phyloP scores from a whole-genome alignment of 768 basidiomycete species.

The Suillus ampliporus region DNA sequence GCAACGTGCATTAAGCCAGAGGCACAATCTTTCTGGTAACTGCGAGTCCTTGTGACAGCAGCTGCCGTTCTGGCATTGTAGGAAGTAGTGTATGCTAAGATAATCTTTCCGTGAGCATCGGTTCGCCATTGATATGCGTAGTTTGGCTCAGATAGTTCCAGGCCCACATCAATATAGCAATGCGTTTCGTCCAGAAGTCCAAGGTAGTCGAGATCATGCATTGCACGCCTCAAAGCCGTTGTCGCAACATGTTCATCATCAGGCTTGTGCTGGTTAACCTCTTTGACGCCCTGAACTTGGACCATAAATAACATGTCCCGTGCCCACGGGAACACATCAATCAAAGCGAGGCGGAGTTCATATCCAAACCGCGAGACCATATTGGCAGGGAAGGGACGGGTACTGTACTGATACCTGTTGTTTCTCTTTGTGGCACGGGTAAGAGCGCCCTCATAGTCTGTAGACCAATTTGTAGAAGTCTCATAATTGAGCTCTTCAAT shows the following conservation, averaged over 20 bases:
- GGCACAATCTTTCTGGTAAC: constrained; percentile 33
- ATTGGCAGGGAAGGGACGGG: too few species aligned
- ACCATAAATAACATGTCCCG: neutral
- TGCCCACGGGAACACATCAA: neutral
- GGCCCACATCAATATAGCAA: neutral
- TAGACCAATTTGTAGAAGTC: too few species aligned
- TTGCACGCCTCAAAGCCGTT: neutral
- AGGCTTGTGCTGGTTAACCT: neutral
- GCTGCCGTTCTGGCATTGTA: constrained; percentile 31
- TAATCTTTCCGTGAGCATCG: neutral
- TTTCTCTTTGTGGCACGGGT: too few species aligned
- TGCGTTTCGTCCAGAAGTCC: neutral
- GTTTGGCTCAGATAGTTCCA: neutral
- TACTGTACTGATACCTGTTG: too few species aligned
- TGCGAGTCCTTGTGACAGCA: neutral
- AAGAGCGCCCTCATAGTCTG: too few species aligned
- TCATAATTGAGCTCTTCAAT: too few species aligned
- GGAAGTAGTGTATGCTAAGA: neutral
- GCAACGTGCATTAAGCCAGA: constrained; percentile 37
- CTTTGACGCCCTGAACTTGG: constrained; percentile 1
- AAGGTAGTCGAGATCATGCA: neutral
- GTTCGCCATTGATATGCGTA: constrained; percentile 9
- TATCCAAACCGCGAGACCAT: neutral
- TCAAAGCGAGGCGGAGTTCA: neutral
- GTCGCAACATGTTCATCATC: rapidly evolving